phyloP scores from a whole-genome alignment of 208 protist species.

The Lotmaria passim region DNA sequence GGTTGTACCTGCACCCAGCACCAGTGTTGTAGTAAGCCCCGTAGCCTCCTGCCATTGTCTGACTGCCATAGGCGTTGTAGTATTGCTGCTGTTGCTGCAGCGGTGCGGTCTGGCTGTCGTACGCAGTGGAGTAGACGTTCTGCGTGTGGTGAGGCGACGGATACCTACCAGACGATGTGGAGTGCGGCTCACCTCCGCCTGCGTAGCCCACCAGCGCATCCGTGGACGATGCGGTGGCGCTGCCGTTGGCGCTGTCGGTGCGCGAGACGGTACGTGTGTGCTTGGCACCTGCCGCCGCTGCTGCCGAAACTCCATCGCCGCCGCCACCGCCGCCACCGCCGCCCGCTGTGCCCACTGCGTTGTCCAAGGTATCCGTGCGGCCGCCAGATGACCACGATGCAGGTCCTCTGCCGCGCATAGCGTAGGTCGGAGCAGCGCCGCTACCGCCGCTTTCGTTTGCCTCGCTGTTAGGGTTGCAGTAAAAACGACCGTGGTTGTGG shows the following conservation, averaged over 20 bases:
- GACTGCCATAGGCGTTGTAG: constrained; percentile 18
- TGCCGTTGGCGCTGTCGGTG: constrained; percentile 11
- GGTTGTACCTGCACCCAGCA: constrained; percentile 9
- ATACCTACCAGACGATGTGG: constrained; percentile 10
- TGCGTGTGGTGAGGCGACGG: not conserved
- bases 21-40: constrained; percentile 15
- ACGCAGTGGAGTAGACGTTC: not conserved
- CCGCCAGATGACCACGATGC: not conserved
- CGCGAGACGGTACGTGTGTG: constrained; percentile 1
- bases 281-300: not conserved
- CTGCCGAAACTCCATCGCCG: not conserved
- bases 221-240: constrained; percentile 2
- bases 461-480: constrained; percentile 11
- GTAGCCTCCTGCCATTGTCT: constrained; percentile 9
- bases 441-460: not conserved
- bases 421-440: not conserved
- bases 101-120: not conserved
- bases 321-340: no score
- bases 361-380: not conserved
- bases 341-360: not conserved
- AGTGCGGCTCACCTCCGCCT: not conserved
- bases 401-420: not conserved
- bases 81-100: constrained; percentile 21
- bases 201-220: constrained; percentile 14
- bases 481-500: constrained; percentile 1